Conservation (phyloP, 1,284 basidiomycete genomes). For the Ganoderma resinaceum region DNA sequence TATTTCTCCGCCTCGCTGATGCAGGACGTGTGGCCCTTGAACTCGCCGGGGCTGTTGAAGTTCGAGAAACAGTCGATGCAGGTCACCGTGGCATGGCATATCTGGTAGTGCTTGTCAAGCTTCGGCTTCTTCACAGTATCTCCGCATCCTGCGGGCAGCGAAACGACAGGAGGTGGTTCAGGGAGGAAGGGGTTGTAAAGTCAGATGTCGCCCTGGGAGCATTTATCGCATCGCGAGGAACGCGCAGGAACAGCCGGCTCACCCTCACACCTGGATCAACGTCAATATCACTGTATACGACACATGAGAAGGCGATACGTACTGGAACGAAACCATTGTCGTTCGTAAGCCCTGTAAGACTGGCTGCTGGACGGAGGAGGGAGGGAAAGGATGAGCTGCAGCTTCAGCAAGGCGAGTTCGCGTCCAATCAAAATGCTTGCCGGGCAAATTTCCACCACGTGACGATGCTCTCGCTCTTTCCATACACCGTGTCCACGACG, state of each 20-base stretch:
- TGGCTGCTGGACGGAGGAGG: neutral
- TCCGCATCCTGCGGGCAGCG: constrained; percentile 62
- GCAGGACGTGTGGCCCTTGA: constrained; percentile 85
- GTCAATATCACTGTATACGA: neutral
- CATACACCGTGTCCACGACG: neutral
- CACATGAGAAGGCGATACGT: constrained; percentile 29
- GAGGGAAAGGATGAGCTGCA: constrained; percentile 4
- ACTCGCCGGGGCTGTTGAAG: constrained; percentile 77
- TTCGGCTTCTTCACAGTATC: constrained; percentile 94
- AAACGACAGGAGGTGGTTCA: neutral
- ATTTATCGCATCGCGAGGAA: constrained; percentile 18
- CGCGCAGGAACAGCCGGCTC: constrained; percentile 22
- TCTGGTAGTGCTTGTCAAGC: constrained; percentile 71
- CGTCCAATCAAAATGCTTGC: constrained; percentile 22
- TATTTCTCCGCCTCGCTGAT: constrained; percentile 93
- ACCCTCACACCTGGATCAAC: constrained; percentile 54
- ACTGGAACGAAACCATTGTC: constrained; percentile 63
- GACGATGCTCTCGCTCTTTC: neutral
- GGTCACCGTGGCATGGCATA: constrained; percentile 77
- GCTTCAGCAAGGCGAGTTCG: neutral
- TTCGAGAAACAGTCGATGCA: constrained; percentile 90
- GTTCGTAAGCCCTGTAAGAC: neutral
- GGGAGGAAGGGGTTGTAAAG: constrained; percentile 5
- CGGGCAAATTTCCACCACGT: constrained; percentile 33
- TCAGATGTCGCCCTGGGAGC: constrained; percentile 23